Evolutionary conservation across 2,329 filamentous ascomycete species (phyloP).

Genomic region (Fusarium sacchari): DNA sequence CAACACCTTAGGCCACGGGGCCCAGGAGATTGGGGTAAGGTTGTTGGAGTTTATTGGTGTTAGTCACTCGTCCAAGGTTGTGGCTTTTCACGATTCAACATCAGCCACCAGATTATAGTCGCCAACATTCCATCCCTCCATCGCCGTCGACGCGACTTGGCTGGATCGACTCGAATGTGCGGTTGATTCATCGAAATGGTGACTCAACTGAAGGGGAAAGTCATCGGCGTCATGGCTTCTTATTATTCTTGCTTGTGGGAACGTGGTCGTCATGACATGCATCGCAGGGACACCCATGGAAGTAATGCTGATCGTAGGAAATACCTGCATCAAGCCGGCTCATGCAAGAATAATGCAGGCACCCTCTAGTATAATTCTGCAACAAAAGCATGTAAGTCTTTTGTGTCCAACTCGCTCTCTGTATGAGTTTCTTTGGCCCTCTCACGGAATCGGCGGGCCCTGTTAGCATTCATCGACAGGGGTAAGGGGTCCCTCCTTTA

Average conservation of each 20-base stretch:
- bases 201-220: conserved; percentile 20
- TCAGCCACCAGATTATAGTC: conserved; percentile 27
- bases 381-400: conserved; percentile 12
- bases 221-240: conserved; percentile 30
- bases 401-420: conserved; percentile 20
- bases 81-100: conserved; percentile 27
- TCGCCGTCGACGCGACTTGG: conserved; percentile 1
- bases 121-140: conserved; percentile 28
- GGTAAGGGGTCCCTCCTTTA: conserved; percentile 24
- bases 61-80: conserved; percentile 9
- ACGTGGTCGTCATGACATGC: conserved; percentile 42
- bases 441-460: conserved; percentile 19
- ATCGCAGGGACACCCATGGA: conserved; percentile 29
- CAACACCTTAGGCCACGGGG: conserved; percentile 35
- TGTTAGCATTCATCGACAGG: conserved; percentile 27
- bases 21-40: conserved; percentile 41
- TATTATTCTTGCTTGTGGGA: conserved; percentile 13
- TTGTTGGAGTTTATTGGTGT: conserved; percentile 24
- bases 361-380: neutral
- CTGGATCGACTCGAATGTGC: neutral
- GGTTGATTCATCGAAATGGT: conserved; percentile 19
- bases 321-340: conserved; percentile 8
- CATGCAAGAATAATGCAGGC: conserved; percentile 29
- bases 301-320: conserved; percentile 19
- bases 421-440: conserved; percentile 21